Evolutionary conservation across 2,329 filamentous ascomycete genomes (phyloP).

Genomic region (Chaetomium olivaceum): DNA sequence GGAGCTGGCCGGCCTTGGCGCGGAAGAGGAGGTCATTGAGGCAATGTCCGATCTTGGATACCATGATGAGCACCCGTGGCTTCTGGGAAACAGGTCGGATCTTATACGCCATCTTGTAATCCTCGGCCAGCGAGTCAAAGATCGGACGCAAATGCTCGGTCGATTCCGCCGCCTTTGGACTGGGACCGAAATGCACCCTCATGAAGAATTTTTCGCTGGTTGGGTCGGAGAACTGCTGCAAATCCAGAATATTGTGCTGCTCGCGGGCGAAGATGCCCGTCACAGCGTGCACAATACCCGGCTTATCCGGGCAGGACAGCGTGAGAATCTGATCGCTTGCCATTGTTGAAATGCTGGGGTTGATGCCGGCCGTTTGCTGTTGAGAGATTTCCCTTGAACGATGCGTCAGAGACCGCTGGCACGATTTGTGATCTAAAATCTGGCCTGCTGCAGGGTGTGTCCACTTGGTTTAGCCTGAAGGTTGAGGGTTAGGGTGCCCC

Average conservation of each 20-base stretch:
- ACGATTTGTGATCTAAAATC: background rate
- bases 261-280: constrained; percentile 73
- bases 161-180: constrained; percentile 43
- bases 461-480: constrained; percentile 13
- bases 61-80: constrained; percentile 80
- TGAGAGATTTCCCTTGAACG: background rate
- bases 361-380: background rate
- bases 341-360: constrained; percentile 38
- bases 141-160: constrained; percentile 55
- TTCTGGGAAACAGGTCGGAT: constrained; percentile 69
- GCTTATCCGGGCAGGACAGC: constrained; percentile 79
- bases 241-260: constrained; percentile 78
- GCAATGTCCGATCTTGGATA: constrained; percentile 85
- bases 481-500: background rate
- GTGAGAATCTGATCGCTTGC: constrained; percentile 70
- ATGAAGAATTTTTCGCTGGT: constrained; percentile 79
- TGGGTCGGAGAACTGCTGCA: constrained; percentile 81
- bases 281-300: constrained; percentile 82
- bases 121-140: constrained; percentile 61
- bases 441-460: constrained; percentile 4
- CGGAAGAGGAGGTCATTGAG: constrained; percentile 83
- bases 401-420: constrained; percentile 1
- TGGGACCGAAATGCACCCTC: constrained; percentile 78
- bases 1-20: constrained; percentile 70
- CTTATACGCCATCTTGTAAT: constrained; percentile 70